These are phyloP conservation scores for Guadua angustifolia DNA, from an alignment of 176 grass and related monocot species.

Conservation along the genomic window DNA sequence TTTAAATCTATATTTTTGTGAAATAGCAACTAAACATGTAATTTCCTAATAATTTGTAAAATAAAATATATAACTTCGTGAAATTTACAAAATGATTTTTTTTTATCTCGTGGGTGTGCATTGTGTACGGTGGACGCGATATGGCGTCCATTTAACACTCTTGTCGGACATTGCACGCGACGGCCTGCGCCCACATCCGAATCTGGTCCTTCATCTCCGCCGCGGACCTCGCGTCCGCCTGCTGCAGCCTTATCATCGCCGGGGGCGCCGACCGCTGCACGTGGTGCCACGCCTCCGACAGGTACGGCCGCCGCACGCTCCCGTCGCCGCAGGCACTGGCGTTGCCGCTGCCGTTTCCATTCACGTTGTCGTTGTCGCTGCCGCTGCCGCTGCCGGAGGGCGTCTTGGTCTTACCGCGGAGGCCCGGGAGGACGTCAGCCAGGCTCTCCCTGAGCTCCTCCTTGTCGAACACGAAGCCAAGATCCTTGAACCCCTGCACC, in stretches of 20 bases:
- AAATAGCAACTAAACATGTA: too few relatives aligned
- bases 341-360: neutral
- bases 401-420: slow-evolving; percentile 47
- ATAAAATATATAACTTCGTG: too few relatives aligned
- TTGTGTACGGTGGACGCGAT: neutral
- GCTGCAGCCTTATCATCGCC: slow-evolving; percentile 52
- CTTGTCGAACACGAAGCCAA: slow-evolving; percentile 87
- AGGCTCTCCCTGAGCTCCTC: slow-evolving; percentile 55
- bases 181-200: slow-evolving; percentile 87
- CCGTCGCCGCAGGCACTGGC: neutral
- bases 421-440: slow-evolving; percentile 66
- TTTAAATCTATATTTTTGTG: too few relatives aligned
- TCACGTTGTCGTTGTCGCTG: slow-evolving; percentile 22
- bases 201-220: slow-evolving; percentile 83
- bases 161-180: slow-evolving; percentile 73
- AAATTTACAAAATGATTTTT: too few relatives aligned
- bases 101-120: neutral
- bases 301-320: slow-evolving; percentile 47
- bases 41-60: too few relatives aligned
- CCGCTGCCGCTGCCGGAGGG: slow-evolving; percentile 21
- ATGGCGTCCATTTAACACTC: slow-evolving; percentile 43
- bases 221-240: slow-evolving; percentile 55
- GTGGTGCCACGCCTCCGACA: slow-evolving; percentile 72
- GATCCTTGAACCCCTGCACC: slow-evolving; percentile 90
- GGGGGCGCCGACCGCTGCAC: slow-evolving; percentile 33